Evolutionary conservation across 2,329 filamentous ascomycete genomes (phyloP), one percentile per base, ranked within the genome.

Genomic region (Microascus cirrosus): DNA sequence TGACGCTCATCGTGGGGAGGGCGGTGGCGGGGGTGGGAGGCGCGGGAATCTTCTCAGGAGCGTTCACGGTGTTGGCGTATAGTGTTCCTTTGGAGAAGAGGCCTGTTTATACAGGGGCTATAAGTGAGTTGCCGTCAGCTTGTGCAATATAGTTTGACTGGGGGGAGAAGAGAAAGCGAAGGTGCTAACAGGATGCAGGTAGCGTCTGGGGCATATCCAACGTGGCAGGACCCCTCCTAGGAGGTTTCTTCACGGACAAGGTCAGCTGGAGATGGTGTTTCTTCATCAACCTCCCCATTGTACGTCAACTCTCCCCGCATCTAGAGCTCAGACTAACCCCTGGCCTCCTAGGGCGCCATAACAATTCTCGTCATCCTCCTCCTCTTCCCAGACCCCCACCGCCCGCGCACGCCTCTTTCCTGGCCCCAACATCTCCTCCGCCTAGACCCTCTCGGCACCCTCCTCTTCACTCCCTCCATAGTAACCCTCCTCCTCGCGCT

Each of bases 121-220:
- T 61, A 53, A 59, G 59, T 53, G 20, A 22, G 51, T n/a, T 34
- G 12, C 10, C 18, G 24, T n/a, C 20, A n/a, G n/a, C n/a, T n/a
- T n/a, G n/a, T n/a, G n/a, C n/a, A n/a, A n/a, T n/a, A n/a, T n/a
- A n/a, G n/a, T n/a, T n/a, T n/a, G n/a, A n/a, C n/a, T n/a, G n/a
- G n/a, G n/a, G n/a, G n/a, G n/a, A n/a, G n/a, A 20, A 59, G 66
- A 10, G 62, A 63, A 6, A 4, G 6, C 2, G 45, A 24, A 6
- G 45, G 45, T 22, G 45, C 45, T 50, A 24, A 50, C 45, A 8
- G 12, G 45, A n/a, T 51, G 24, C 4, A 53, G 51, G 51, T n/a
- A 67, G 68, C 55, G 77, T 78, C 66, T 79, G 72, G 63, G 77
- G 75, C 24, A 71, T 80, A 54, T 74, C 77, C 0, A 69, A 68